Evolutionary conservation across 1,284 basidiomycete genomes (phyloP).

Genomic region (Irpex sp.): DNA sequence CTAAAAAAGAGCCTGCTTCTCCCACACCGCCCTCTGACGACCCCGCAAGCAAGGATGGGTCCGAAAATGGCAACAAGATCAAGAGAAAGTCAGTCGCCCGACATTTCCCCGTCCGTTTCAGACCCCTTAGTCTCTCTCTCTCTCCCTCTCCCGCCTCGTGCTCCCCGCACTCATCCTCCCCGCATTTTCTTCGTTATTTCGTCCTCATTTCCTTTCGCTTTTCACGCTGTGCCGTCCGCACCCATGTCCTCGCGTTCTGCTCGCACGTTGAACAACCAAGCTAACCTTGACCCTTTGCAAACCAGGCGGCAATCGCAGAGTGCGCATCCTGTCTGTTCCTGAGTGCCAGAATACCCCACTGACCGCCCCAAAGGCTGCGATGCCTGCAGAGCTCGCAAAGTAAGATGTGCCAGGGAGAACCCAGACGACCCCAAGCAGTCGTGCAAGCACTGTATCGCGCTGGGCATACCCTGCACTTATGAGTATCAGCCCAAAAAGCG

Average conservation of each 20-base stretch:
- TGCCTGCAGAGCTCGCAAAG: slow-evolving; percentile 80
- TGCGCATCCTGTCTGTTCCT: slow-evolving; percentile 32
- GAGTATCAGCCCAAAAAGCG: slow-evolving; percentile 91
- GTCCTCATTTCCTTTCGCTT: slow-evolving; percentile 20
- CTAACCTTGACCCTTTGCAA: slow-evolving; percentile 27
- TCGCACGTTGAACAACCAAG: slow-evolving; percentile 18
- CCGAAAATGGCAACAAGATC: slow-evolving; percentile 58
- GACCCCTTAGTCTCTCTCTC: neutral
- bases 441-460: slow-evolving; percentile 81
- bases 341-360: slow-evolving; percentile 10
- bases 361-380: slow-evolving; percentile 59
- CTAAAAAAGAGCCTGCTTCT: slow-evolving; percentile 61
- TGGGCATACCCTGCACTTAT: slow-evolving; percentile 83
- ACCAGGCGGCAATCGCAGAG: slow-evolving; percentile 77
- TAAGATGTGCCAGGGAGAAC: slow-evolving; percentile 75
- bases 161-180: slow-evolving; percentile 25
- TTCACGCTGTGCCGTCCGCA: slow-evolving; percentile 14
- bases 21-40: slow-evolving; percentile 64
- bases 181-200: slow-evolving; percentile 21
- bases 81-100: slow-evolving; percentile 69
- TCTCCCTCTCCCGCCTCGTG: slow-evolving; percentile 32
- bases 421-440: slow-evolving; percentile 69
- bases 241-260: slow-evolving; percentile 20
- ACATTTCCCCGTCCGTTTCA: slow-evolving; percentile 34
- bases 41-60: slow-evolving; percentile 36